Evolutionary conservation across 2,329 filamentous ascomycete species (phyloP).

Genomic region (Talaromyces albobiverticillius): DNA sequence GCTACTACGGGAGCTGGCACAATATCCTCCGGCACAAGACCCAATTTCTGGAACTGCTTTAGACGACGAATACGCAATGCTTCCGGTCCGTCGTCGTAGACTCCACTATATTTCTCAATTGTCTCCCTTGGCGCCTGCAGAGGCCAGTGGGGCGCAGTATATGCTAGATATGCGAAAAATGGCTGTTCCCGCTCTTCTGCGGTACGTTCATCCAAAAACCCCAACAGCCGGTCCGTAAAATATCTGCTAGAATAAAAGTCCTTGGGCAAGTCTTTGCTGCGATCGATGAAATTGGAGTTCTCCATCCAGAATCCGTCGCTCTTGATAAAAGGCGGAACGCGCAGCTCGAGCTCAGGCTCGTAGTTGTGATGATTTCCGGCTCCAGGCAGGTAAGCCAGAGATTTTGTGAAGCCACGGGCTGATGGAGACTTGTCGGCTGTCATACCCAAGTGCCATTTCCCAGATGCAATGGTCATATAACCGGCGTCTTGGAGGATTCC

Average conservation of each 20-base stretch:
- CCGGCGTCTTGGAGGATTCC: conserved; percentile 33
- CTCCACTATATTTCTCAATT: conserved; percentile 47
- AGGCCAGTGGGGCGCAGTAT: conserved; percentile 54
- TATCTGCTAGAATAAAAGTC: background rate
- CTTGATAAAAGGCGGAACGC: background rate
- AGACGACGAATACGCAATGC: conserved; percentile 46
- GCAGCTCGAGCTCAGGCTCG: background rate
- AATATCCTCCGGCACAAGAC: conserved; percentile 41
- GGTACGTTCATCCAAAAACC: conserved; percentile 29
- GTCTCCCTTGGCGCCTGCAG: conserved; percentile 49
- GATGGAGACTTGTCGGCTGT: conserved; percentile 24
- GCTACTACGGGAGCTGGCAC: conserved; percentile 44
- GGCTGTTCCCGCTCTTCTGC: conserved; percentile 39
- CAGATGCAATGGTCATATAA: conserved; percentile 31
- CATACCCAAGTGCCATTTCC: conserved; percentile 38
- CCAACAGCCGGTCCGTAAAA: background rate
- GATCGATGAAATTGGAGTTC: background rate
- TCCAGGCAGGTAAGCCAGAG: conserved; percentile 28
- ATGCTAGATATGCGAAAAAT: conserved; percentile 50
- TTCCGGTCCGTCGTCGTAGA: conserved; percentile 52
- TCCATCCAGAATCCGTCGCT: background rate
- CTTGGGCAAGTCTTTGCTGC: background rate
- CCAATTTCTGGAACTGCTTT: conserved; percentile 44
- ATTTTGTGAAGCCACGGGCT: conserved; percentile 28
- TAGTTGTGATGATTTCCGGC: conserved; percentile 33